Percentiles rank a stretch among this genome's conserved stretches.
Conservation (phyloP, 257 asterid genomes). For the Rhazya stricta region DNA sequence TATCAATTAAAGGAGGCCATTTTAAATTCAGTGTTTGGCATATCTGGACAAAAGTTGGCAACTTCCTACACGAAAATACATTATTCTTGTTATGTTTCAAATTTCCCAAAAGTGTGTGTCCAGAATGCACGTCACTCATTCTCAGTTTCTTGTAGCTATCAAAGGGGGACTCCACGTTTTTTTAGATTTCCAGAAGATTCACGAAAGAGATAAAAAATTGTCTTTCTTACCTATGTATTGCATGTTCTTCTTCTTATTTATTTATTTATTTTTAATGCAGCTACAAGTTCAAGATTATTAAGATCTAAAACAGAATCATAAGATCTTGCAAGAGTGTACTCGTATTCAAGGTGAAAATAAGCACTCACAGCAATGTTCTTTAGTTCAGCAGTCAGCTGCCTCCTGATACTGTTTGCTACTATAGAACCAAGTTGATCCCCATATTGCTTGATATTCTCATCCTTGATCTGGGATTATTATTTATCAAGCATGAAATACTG, state of each 20-base stretch:
- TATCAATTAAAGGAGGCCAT: neutral
- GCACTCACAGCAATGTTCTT: slow-evolving; percentile 50
- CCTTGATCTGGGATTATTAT: slow-evolving; percentile 34
- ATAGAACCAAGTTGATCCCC: slow-evolving; percentile 43
- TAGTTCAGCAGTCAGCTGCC: slow-evolving; percentile 52
- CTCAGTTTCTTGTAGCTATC: neutral
- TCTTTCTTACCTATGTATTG: neutral
- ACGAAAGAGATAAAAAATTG: neutral
- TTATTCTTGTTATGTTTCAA: neutral
- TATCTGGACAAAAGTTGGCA: neutral
- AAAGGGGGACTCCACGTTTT: neutral
- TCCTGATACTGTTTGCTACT: slow-evolving; percentile 36
- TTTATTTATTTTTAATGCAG: neutral
- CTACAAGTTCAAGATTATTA: neutral
- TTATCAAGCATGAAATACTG: neutral
- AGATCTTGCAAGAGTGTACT: neutral
- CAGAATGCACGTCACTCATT: neutral
- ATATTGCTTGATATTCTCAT: slow-evolving; percentile 34
- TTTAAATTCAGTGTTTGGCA: neutral
- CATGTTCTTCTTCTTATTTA: neutral
- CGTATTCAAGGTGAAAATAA: neutral
- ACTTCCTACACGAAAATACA: neutral
- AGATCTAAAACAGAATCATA: neutral
- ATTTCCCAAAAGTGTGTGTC: neutral
- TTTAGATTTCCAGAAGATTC: neutral